Base-by-base conservation (phyloP, 495 filamentous ascomycete genomes). In the Penicillium ucsense region DNA sequence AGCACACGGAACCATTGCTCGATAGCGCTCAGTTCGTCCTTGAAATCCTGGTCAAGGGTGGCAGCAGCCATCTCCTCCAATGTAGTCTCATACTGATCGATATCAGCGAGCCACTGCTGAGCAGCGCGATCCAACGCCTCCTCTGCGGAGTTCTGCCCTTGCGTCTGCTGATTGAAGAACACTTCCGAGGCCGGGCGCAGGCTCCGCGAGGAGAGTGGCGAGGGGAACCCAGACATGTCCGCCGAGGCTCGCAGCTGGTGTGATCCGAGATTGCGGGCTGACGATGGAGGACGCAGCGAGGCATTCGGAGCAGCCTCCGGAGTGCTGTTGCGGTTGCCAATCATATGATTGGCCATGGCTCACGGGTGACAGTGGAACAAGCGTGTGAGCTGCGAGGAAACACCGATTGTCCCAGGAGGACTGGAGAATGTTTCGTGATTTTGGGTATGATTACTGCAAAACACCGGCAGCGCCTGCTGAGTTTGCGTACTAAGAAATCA, bases 1-100 rank as follows among this genome's bases (percentile, higher is more conserved):
- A 98, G 74, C 30, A 98, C 92, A 39, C 89, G 85, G 67, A 98
- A 98, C 92, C 92, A 98, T 71, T 98, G 91, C 72, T 98, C 92
- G 60, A 98, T 98, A 49, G 92, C 92, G 66, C 86, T 92, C 43
- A 98, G 80, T 68, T 98, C 92, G 71, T 97, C 92, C 74, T 97
- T 98, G 73, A 98, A 98, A 55, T 98, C 94, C 68, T 98, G 94
- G 65, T 98, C 92, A 33, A 97, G 73, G 8, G 94, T 95, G 40
- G 94, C 92, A 31, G 91, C 89, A 12, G 92, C 94, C 92, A 98
- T 98, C 65, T 98, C 92, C 65, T 97, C 94, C 57, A 98, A 67
- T 4, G 92, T 98, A 38, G 79, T 94, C 76, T 98, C 92, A 55
- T 95, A 95, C 63, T 95, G 91, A 59, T 98, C 92, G 56, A 98